Evolutionary conservation across 805 yeast genomes (phyloP).

Genomic region (Wickerhamiella allomyrinae): DNA sequence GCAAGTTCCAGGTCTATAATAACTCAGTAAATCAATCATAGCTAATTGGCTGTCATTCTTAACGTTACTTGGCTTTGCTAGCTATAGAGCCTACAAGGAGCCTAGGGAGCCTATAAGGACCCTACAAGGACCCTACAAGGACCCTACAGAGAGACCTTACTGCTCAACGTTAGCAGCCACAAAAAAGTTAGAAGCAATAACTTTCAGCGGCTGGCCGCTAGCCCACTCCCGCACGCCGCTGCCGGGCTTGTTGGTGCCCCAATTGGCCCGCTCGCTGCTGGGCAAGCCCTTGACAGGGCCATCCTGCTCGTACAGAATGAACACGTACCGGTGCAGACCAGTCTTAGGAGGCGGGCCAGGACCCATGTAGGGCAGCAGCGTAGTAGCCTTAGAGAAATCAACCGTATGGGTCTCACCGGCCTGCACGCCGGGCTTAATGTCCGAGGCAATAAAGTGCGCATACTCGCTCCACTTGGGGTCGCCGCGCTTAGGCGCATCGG

Average conservation of each 20-base stretch:
- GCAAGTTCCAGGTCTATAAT: no score
- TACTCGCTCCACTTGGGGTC: constrained; percentile 84
- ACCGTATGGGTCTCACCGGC: constrained; percentile 19
- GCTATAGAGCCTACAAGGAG: no score
- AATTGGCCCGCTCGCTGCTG: constrained; percentile 43
- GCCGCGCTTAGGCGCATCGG: constrained; percentile 77
- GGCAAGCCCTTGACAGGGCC: constrained; percentile 19
- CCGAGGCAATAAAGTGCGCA: constrained; percentile 52
- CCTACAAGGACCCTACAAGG: no score
- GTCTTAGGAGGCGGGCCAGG: constrained; percentile 88
- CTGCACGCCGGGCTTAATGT: constrained; percentile 22
- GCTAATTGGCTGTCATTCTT: no score
- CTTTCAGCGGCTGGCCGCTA: constrained; percentile 34
- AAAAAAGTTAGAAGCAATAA: constrained; percentile 71
- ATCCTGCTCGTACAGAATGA: constrained; percentile 57
- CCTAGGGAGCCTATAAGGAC: no score
- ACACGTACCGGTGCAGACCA: constrained; percentile 78
- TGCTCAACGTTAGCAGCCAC: constrained; percentile 45
- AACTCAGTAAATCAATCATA: no score
- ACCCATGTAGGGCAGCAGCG: constrained; percentile 48
- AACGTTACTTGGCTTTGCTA: no score
- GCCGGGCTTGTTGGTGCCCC: constrained; percentile 81
- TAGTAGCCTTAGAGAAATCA: constrained; percentile 28
- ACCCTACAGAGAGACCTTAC: no score
- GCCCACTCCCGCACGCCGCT: constrained; percentile 70